Evolutionary conservation across 2,329 filamentous ascomycete species (phyloP).

Genomic region (Aspergillus neoniger): DNA sequence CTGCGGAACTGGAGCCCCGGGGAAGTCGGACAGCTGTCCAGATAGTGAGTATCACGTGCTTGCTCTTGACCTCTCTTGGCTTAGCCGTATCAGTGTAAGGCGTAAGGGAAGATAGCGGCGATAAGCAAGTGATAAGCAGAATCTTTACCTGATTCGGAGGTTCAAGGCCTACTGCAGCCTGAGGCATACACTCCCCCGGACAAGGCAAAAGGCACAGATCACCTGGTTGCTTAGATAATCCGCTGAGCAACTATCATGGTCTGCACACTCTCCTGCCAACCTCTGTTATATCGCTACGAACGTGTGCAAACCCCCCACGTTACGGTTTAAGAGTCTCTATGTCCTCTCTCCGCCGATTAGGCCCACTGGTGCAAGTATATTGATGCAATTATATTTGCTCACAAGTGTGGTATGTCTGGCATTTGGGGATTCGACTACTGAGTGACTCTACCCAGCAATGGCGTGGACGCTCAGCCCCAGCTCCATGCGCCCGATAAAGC

Average conservation of each 20-base stretch:
- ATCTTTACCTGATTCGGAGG: neutral
- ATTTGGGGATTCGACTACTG: constrained; percentile 5
- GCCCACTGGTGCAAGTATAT: neutral
- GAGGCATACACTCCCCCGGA: constrained; percentile 10
- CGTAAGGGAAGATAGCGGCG: constrained; percentile 6
- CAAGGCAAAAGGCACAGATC: constrained; percentile 9
- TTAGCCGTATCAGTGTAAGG: neutral
- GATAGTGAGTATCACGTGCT: constrained; percentile 24
- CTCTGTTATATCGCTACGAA: constrained; percentile 12
- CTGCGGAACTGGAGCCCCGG: constrained; percentile 19
- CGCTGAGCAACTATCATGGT: constrained; percentile 19
- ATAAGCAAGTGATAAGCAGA: neutral
- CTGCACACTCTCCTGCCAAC: constrained; percentile 17
- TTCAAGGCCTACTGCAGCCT: constrained; percentile 6
- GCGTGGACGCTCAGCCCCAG: constrained; percentile 1
- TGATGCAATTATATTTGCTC: neutral
- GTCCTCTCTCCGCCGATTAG: neutral
- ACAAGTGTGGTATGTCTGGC: neutral
- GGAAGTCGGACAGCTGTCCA: constrained; percentile 30
- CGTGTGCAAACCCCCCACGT: constrained; percentile 14
- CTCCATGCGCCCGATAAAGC: neutral
- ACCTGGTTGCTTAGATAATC: constrained; percentile 23
- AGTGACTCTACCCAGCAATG: constrained; percentile 14
- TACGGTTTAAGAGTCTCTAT: neutral
- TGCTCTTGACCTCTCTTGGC: neutral